Percentiles rank a stretch among this genome's conserved stretches.
Evolutionary conservation across 2,329 filamentous ascomycete species (phyloP).

Genomic region (Ophiostoma tasmaniense): DNA sequence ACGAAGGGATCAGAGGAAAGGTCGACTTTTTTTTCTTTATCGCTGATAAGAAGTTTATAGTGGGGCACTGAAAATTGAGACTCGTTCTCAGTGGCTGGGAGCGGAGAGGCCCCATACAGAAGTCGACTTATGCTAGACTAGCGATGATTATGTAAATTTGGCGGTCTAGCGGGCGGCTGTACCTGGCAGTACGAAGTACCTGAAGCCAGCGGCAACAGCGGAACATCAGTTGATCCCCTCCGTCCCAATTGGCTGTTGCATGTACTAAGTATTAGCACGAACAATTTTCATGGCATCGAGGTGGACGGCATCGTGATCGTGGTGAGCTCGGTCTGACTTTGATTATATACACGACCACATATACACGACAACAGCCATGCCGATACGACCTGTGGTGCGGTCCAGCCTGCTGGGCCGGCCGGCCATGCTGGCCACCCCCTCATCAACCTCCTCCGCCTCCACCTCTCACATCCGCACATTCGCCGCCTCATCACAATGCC

Average conservation of each 20-base stretch:
- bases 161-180: not conserved
- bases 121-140: not conserved
- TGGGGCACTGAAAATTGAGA: conserved; percentile 12
- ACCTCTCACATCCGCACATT: not conserved
- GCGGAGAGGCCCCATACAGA: not conserved
- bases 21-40: conserved; percentile 18
- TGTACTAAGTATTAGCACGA: not conserved
- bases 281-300: conserved; percentile 15
- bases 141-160: not conserved
- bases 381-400: conserved; percentile 15
- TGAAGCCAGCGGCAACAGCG: not conserved
- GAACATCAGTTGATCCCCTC: conserved; percentile 14
- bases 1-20: conserved; percentile 6
- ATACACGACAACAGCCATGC: conserved; percentile 15
- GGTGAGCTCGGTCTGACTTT: not conserved
- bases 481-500: conserved; percentile 6
- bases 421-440: not conserved
- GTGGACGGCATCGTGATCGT: not conserved
- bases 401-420: conserved; percentile 14
- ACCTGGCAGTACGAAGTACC: not conserved
- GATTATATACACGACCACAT: not conserved
- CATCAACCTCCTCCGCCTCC: not conserved
- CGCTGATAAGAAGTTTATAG: conserved; percentile 19
- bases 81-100: conserved; percentile 14
- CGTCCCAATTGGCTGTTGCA: not conserved